Evolutionary conservation across 2,329 filamentous ascomycete genomes (phyloP).

Genomic region (Nakataea oryzae): DNA sequence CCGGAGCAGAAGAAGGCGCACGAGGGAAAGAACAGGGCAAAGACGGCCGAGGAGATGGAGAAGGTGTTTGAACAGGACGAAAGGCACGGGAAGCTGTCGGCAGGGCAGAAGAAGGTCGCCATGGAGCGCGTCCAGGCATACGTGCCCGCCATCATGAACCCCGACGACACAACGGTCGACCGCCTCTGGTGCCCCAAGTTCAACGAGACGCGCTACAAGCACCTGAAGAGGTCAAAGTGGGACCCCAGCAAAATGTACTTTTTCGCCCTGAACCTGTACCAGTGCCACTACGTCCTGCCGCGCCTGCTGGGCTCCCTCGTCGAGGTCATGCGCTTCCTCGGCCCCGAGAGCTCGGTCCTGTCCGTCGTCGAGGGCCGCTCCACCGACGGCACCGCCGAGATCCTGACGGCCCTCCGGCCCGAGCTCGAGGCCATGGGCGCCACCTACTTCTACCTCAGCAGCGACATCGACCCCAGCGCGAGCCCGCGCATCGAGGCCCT

Average conservation of each 20-base stretch:
- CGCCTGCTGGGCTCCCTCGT: conserved; percentile 40
- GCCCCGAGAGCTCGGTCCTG: conserved; percentile 35
- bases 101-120: neutral
- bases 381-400: conserved; percentile 38
- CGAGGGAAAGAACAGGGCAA: neutral
- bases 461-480: conserved; percentile 28
- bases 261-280: conserved; percentile 40
- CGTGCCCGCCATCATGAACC: conserved; percentile 9
- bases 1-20: neutral
- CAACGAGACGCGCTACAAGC: conserved; percentile 5
- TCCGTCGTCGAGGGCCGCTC: conserved; percentile 46
- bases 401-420: conserved; percentile 28
- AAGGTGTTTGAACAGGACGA: neutral
- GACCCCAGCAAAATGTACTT: conserved; percentile 24
- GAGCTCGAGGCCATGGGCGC: conserved; percentile 27
- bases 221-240: conserved; percentile 2
- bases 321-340: conserved; percentile 36
- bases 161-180: conserved; percentile 1
- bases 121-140: conserved; percentile 3
- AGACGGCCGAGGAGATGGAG: neutral
- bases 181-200: conserved; percentile 5
- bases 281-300: conserved; percentile 32
- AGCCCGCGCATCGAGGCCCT: conserved; percentile 34
- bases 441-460: conserved; percentile 28
- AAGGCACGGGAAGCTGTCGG: neutral